Evolutionary conservation across 495 filamentous ascomycete genomes (phyloP).

Genomic region (Neurospora sublineolata): DNA sequence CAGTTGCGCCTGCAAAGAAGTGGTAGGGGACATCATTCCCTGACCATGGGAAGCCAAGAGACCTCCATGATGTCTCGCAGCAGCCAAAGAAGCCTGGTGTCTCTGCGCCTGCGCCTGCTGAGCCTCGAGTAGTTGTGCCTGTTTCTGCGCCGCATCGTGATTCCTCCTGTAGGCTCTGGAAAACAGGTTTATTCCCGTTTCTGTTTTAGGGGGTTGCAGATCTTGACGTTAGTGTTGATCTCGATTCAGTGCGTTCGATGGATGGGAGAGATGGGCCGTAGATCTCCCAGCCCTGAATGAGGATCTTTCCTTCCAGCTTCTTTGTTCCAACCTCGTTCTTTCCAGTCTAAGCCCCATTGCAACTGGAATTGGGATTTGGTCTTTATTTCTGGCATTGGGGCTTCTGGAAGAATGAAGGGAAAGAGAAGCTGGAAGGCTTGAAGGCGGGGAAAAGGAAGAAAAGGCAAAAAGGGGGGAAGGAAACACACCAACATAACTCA

Average conservation of each 20-base stretch:
- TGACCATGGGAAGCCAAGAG: neutral
- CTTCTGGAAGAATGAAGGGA: neutral
- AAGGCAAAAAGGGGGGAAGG: neutral
- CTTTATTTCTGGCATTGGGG: neutral
- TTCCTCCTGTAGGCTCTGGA: neutral
- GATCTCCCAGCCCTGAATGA: neutral
- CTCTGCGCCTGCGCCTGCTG: neutral
- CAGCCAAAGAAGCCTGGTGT: neutral
- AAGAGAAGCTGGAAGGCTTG: neutral
- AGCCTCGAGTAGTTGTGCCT: neutral
- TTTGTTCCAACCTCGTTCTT: neutral
- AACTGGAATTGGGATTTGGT: neutral
- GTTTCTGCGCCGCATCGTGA: neutral
- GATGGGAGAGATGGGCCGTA: neutral
- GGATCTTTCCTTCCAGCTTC: neutral
- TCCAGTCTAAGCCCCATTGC: neutral
- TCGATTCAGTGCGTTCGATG: neutral
- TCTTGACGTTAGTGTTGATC: neutral
- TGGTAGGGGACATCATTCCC: neutral
- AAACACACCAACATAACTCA: neutral
- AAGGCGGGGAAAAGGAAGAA: neutral
- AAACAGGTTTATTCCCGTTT: neutral
- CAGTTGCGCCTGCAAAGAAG: neutral
- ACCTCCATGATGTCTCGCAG: neutral
- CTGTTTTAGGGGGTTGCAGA: neutral